Evolutionary conservation across 2,329 filamentous ascomycete species (phyloP).

Genomic region (Penicillium sp.): DNA sequence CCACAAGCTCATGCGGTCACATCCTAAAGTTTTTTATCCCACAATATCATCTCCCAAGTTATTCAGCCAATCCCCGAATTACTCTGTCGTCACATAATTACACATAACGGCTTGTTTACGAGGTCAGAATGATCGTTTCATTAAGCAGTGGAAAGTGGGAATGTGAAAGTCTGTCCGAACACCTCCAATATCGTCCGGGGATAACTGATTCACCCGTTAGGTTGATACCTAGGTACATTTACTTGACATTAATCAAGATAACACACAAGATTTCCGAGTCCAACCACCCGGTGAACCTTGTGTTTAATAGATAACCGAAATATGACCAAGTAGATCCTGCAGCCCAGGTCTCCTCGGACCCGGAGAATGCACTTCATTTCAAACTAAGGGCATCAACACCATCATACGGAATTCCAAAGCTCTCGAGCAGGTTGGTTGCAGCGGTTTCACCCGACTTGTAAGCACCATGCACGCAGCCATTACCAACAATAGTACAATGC

Average conservation of each 20-base stretch:
- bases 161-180: neutral
- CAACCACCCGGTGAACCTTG: neutral
- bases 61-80: neutral
- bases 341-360: neutral
- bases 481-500: conserved; percentile 43
- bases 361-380: neutral
- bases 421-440: conserved; percentile 41
- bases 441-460: conserved; percentile 47
- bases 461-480: conserved; percentile 49
- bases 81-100: too few species aligned
- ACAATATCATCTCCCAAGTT: neutral
- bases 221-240: neutral
- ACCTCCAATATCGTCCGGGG: neutral
- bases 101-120: neutral
- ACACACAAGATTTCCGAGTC: conserved; percentile 1
- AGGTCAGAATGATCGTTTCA: neutral
- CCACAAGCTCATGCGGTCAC: neutral
- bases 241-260: neutral
- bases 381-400: neutral
- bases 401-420: conserved; percentile 32
- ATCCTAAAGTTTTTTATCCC: neutral
- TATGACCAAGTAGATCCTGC: conserved; percentile 28
- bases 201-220: neutral
- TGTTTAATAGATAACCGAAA: neutral
- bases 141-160: neutral